These are phyloP conservation scores for Blechomonas ayalai DNA, from an alignment of 208 protist species.

Conservation along the genomic window DNA sequence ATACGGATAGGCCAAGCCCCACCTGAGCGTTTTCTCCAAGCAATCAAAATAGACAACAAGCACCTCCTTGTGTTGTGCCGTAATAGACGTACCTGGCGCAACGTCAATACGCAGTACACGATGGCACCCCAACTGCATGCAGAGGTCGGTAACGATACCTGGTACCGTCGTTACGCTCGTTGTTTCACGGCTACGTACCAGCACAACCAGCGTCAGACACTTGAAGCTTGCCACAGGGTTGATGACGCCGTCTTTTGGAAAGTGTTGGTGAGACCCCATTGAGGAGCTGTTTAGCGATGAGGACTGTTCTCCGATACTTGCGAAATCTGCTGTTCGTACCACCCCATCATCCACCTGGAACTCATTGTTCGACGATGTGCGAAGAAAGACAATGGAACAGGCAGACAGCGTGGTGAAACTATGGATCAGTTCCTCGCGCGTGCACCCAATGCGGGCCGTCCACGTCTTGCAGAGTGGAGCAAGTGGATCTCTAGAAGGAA, in stretches of 20 bases:
- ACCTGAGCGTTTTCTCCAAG: constrained; percentile 31
- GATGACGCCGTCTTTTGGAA: background rate
- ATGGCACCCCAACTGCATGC: constrained; percentile 44
- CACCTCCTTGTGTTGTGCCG: constrained; percentile 38
- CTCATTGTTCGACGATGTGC: constrained; percentile 23
- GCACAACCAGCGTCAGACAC: constrained; percentile 47
- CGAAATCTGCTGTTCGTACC: too few species aligned
- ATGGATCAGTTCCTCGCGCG: constrained; percentile 71
- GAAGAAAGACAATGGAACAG: constrained; percentile 50
- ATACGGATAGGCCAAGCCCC: constrained; percentile 43
- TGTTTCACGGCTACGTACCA: constrained; percentile 33
- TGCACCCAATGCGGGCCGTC: constrained; percentile 54
- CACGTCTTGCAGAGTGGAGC: constrained; percentile 8
- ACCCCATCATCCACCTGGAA: constrained; percentile 68
- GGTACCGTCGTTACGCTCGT: constrained; percentile 23
- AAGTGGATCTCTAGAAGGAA: background rate
- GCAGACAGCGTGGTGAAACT: constrained; percentile 31
- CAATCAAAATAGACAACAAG: constrained; percentile 43
- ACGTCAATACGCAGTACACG: constrained; percentile 75
- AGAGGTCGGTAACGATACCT: constrained; percentile 43
- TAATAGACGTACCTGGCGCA: constrained; percentile 21
- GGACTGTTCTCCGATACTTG: too few species aligned
- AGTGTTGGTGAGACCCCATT: background rate
- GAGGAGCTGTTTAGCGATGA: too few species aligned
- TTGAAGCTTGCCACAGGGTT: background rate